Base-by-base conservation (phyloP, 192 early-diverging fungal genomes). In the Linnemannia zychae region DNA sequence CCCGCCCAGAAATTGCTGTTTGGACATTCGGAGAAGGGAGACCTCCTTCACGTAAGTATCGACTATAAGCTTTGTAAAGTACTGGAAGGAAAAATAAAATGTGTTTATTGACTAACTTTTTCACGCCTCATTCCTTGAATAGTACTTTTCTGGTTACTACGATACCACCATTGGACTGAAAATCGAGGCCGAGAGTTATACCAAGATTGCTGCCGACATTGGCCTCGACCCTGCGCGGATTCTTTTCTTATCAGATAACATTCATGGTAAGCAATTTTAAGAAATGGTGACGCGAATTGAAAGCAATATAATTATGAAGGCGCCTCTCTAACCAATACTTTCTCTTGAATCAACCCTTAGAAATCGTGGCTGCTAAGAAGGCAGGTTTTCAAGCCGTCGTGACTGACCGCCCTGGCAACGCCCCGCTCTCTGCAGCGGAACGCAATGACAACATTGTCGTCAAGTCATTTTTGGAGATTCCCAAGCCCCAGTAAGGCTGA, bases 1-100 rank as follows among this genome's bases (percentile, higher is more conserved):
- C 88, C 90, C 47, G 98, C 98, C 0, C 98, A 99, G 76, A 99
- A 99, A 88, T 90, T 98, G 16, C 86, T 99, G 13, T 98, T 99
- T 88, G 93, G 94, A 18, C 93, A 91, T 79, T 94, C 94, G 4
- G 92, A 94, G 48, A 91, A 96, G 60, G 97, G 97, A 18, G 90
- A 98, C 71, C 70, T 99, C 57, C 88, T 92, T 33, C 80, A 86
- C 37, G 92, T 93, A 90, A 79, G 82, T 16, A 2, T 13, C 31
- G 9, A 38, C 17, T 63, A 16, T 75, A 49, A 7, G 2, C 38
- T 18, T n/a, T 28, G 31, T 48, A 40, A 7, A 28, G 16, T 13
- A 4, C 3, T 70, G 53, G 13, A 22, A 15, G 24, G 47, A 6
- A 9, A 53, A 24, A 67, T 48, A 13, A 71, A 36, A 73, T 24